A percentile compares a stretch with the other conserved stretches of the same genome.
These are phyloP conservation scores for Kwoniella dendrophila DNA, from an alignment of 768 basidiomycete genomes.

Conservation along the genomic window DNA sequence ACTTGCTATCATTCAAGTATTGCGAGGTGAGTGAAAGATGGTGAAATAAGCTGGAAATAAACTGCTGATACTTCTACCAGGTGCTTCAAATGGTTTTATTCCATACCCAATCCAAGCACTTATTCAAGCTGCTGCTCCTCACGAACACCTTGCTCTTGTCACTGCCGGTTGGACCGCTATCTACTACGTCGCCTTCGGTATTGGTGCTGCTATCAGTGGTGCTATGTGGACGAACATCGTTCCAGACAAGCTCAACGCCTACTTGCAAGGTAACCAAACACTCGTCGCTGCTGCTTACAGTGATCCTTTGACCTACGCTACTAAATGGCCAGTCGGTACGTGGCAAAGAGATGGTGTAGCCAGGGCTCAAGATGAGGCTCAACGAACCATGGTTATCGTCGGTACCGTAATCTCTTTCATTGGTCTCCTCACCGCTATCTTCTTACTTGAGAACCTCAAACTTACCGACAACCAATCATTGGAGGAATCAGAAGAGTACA, in stretches of 20 bases:
- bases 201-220: conserved; percentile 50
- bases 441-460: conserved; percentile 33
- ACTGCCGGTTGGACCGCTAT: conserved; percentile 47
- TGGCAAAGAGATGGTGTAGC: conserved; percentile 43
- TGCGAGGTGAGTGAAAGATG: conserved; percentile 27
- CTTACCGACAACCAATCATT: conserved; percentile 40
- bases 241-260: conserved; percentile 37
- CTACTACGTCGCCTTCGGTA: conserved; percentile 48
- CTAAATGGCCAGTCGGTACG: conserved; percentile 36
- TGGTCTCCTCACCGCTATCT: conserved; percentile 28
- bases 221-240: conserved; percentile 55
- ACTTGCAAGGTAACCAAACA: conserved; percentile 41
- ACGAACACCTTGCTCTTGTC: conserved; percentile 40
- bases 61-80: not conserved
- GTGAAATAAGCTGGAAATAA: conserved; percentile 3
- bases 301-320: conserved; percentile 46
- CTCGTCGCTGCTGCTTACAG: conserved; percentile 44
- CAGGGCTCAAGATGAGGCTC: conserved; percentile 54
- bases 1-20: conserved; percentile 48
- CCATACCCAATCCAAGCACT: conserved; percentile 49
- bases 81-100: conserved; percentile 44
- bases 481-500: conserved; percentile 29
- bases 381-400: conserved; percentile 45
- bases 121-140: conserved; percentile 36
- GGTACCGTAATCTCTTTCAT: conserved; percentile 29